Conservation (phyloP, 164 flowering plant species). For the Stephania japonica region DNA sequence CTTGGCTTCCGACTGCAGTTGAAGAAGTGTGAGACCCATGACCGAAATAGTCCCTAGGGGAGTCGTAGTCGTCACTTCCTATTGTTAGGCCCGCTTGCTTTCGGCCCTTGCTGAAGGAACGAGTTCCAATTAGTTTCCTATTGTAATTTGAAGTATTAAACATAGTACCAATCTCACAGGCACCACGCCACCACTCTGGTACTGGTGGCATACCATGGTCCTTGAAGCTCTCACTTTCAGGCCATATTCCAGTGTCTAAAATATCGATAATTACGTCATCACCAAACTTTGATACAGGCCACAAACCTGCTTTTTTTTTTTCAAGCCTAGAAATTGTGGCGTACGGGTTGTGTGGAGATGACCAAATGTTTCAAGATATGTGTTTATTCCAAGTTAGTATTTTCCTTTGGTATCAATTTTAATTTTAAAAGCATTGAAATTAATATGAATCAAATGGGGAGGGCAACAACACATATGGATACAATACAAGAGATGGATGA, state of each 20-base stretch:
- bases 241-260: conserved; percentile 15
- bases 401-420: too few species aligned
- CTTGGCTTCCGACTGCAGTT: conserved; percentile 11
- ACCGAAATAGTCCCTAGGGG: conserved; percentile 9
- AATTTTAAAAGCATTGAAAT: too few species aligned
- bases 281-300: conserved; percentile 13
- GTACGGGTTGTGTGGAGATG: conserved; percentile 18
- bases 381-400: too few species aligned
- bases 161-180: conserved; percentile 8
- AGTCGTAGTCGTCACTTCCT: conserved; percentile 11
- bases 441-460: too few species aligned
- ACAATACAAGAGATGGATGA: too few species aligned
- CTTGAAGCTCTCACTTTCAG: conserved; percentile 14
- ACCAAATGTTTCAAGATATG: conserved; percentile 8
- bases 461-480: too few species aligned
- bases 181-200: conserved; percentile 9
- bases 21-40: conserved; percentile 15
- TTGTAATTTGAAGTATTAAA: conserved; percentile 19
- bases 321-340: conserved; percentile 17
- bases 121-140: conserved; percentile 23
- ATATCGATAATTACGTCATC: conserved; percentile 14
- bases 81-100: conserved; percentile 1
- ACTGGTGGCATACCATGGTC: conserved; percentile 10
- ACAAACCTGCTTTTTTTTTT: not conserved
- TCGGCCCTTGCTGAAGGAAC: conserved; percentile 13